These are phyloP conservation scores for Exsudoporus frostii DNA, from an alignment of 768 basidiomycete species.

Conservation along the genomic window DNA sequence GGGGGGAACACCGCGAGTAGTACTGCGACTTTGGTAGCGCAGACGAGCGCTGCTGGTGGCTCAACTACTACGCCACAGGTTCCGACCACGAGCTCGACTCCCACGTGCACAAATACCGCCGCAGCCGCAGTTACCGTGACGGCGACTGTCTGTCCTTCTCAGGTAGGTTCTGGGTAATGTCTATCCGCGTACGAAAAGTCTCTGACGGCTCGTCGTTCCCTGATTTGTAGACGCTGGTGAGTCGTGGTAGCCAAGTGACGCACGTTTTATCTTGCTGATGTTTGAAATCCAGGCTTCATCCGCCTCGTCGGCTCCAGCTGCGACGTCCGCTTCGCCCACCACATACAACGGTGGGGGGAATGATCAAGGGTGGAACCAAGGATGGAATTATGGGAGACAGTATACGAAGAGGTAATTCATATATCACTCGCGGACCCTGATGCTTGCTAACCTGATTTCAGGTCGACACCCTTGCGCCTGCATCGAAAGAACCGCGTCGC, in stretches of 20 bases:
- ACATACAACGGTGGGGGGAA: not conserved
- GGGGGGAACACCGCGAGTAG: not conserved
- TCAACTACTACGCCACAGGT: not conserved
- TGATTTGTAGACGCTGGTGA: not conserved
- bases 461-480: not conserved
- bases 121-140: conserved; percentile 20
- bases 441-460: not conserved
- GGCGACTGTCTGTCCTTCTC: conserved; percentile 9
- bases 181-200: not conserved
- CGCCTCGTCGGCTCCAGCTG: too few species aligned
- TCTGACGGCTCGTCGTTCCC: not conserved
- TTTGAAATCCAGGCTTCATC: not conserved
- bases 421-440: not conserved
- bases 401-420: conserved; percentile 2
- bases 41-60: not conserved
- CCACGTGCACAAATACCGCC: not conserved
- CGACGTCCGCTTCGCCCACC: not conserved
- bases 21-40: not conserved
- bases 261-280: not conserved
- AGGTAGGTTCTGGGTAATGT: conserved; percentile 5
- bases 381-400: not conserved
- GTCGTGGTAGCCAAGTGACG: not conserved
- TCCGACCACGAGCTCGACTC: not conserved
- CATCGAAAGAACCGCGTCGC: conserved; percentile 5
- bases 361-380: too few species aligned